Evolutionary conservation across 306 rosid genomes (phyloP), one percentile per base, ranked within the genome.

Genomic region (Nissolia schottii): DNA sequence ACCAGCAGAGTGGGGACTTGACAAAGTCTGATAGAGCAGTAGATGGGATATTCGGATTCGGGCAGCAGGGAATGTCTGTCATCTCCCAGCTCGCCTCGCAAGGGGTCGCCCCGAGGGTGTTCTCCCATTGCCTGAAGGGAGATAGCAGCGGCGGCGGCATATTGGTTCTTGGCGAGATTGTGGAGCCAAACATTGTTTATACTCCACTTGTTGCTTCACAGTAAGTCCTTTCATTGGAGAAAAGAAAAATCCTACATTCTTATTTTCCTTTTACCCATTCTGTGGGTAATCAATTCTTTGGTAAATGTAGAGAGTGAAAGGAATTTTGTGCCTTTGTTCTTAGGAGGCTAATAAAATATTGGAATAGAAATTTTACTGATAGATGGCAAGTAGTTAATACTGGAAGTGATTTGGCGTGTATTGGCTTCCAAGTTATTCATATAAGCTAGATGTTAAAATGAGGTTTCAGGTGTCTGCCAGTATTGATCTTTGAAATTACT

Each of bases 41-140:
- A 7, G 99, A 88, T 55, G 99, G 99, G 54, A 95, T 95, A 73
- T 95, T 95, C 51, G 99, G 99, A 31, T 91, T 95, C 25, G 99
- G 99, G 64, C 99, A 91, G 56, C 97, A 88, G 75, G 79, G 28
- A 5, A 73, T 91, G 96, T 95, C 97, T 77, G 87, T 88, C 35
- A 80, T 95, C 70, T 95, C 99, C 3, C 99, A 95, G 63, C 87
- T 95, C n/a, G 71, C 97, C 62, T 88, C 96, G 12, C 97, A 82
- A 75, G 96, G 97, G 79, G 40, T 84, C 59, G 90, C 97, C 22
- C 93, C 99, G 7, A 88, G 84, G 64, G 90, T 80, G 40, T 95
- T 95, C 84, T 95, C 99, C 15, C 99, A 95, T 74, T 95, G 99
- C 79, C 87, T 95, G 77, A 91, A 79, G 72, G 99, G 99, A 60